A percentile compares a stretch with the other conserved stretches of the same genome.
These are phyloP conservation scores for Nyssa sinensis DNA, from an alignment of 148 eudicot species.

Conservation along the genomic window DNA sequence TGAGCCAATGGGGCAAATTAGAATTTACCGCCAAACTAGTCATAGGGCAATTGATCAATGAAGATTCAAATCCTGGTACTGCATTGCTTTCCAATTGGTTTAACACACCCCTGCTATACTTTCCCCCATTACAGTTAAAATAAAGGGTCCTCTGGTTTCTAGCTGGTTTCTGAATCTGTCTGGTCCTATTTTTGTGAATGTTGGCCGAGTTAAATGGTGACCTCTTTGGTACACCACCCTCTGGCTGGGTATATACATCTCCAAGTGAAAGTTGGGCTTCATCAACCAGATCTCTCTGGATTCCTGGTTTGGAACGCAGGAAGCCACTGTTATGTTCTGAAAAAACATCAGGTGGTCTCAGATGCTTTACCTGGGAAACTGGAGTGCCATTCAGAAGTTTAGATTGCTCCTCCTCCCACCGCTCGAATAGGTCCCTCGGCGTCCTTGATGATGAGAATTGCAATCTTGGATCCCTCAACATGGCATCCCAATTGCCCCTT, in stretches of 20 bases:
- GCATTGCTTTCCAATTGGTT: slow-evolving; percentile 16
- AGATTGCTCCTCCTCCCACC: slow-evolving; percentile 55
- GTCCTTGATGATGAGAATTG: slow-evolving; percentile 53
- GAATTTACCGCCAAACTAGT: slow-evolving; percentile 13
- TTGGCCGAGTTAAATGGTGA: background rate
- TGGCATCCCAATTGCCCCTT: slow-evolving; percentile 64
- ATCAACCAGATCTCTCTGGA: slow-evolving; percentile 19
- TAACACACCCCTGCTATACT: background rate
- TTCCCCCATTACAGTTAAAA: background rate
- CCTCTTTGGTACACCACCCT: slow-evolving; percentile 11
- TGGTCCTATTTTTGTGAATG: slow-evolving; percentile 14
- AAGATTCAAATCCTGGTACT: slow-evolving; percentile 11
- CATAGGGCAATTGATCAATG: slow-evolving; percentile 9
- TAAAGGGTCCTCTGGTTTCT: slow-evolving; percentile 10
- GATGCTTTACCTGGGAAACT: slow-evolving; percentile 23
- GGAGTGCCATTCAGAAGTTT: slow-evolving; percentile 30
- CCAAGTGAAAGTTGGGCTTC: slow-evolving; percentile 49
- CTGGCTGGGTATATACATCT: slow-evolving; percentile 31
- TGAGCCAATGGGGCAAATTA: slow-evolving; percentile 43
- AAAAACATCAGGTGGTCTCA: slow-evolving; percentile 24
- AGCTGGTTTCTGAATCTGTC: slow-evolving; percentile 18
- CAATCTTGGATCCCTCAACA: slow-evolving; percentile 57
- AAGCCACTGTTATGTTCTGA: slow-evolving; percentile 14
- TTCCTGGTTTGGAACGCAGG: slow-evolving; percentile 11
- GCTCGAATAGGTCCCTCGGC: slow-evolving; percentile 45